Base-by-base conservation (phyloP, 805 yeast species). In the Lachancea quebecensis region DNA sequence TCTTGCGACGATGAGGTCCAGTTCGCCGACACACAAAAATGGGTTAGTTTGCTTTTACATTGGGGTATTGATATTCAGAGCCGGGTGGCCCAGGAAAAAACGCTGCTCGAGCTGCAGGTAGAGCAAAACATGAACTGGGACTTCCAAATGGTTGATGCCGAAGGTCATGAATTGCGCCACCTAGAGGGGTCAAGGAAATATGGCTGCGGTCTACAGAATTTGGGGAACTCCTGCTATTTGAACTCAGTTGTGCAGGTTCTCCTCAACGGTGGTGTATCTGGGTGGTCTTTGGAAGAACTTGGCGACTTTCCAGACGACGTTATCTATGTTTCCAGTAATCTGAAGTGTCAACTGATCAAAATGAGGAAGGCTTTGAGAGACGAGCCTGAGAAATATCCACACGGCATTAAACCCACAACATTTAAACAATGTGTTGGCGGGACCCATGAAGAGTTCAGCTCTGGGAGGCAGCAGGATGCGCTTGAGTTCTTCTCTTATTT, bases 61-160 rank as follows among this genome's bases (percentile, higher is more conserved):
- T 86, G 75, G 68, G 88, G 87, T 1, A 85, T 93, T 48, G 82
- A 87, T 60, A 60, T 81, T 38, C 56, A 68, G 1, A 64, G 52
- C 3, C 68, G 68, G 17, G 68, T 69, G 15, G 87, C 90, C 54
- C 88, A 95, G 1, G 99, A 93, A 62, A 91, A 90, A 67, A 81
- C 83, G 27, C 69, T 93, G 56, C 77, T 90, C 1, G 99, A 93
- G 63, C 67, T 93, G 50, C 95, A 93, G 66, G 76, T 93, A 45
- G 97, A 90, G 60, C 97, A 90, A 59, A 93, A 93, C 62, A 59
- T 88, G 65, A 83, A 82, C 53, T 93, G 97, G 96, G 95, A 91
- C 51, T 93, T 93, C 66, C 78, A 80, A 49, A 77, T 90, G 77
- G 81, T 80, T 12, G 81, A 81, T 41, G 77, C 79, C 1, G 70